These are phyloP conservation scores for Microcos paniculata DNA, from an alignment of 345 rosid species.

Conservation along the genomic window DNA sequence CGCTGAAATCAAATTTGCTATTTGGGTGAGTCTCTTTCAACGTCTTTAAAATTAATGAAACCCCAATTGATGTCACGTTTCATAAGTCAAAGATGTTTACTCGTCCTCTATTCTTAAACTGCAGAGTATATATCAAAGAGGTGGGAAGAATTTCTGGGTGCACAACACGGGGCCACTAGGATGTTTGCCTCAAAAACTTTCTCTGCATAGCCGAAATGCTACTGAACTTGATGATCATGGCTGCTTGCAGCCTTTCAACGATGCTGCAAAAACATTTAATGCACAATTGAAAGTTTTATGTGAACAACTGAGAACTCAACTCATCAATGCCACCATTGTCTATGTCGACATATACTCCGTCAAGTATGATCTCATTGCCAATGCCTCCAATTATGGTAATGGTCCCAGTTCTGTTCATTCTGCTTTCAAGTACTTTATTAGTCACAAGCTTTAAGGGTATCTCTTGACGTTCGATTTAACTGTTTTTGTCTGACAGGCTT, in stretches of 20 bases:
- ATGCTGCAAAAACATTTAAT: conserved; percentile 54
- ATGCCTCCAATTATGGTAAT: conserved; percentile 43
- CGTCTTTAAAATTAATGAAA: not conserved
- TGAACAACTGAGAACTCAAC: conserved; percentile 41
- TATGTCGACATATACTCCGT: conserved; percentile 54
- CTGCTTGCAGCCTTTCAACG: conserved; percentile 51
- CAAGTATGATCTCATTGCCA: conserved; percentile 49
- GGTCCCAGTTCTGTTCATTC: not conserved
- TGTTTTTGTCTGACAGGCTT: conserved; percentile 36
- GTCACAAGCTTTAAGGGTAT: not conserved
- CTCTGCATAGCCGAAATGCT: conserved; percentile 26
- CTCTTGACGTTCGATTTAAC: not conserved
- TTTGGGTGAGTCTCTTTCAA: conserved; percentile 35
- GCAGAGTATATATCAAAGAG: conserved; percentile 43
- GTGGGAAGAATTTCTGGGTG: conserved; percentile 72
- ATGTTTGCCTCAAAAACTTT: conserved; percentile 57
- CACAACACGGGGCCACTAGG: conserved; percentile 75
- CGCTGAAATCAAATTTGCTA: conserved; percentile 46
- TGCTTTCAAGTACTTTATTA: not conserved
- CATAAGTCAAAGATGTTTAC: not conserved
- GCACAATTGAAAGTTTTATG: conserved; percentile 37
- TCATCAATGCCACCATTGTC: conserved; percentile 46
- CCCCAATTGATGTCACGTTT: not conserved
- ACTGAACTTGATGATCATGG: conserved; percentile 53
- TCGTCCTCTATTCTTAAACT: not conserved